phyloP scores from a whole-genome alignment of 345 rosid species.

The Zanthoxylum bungeanum region DNA sequence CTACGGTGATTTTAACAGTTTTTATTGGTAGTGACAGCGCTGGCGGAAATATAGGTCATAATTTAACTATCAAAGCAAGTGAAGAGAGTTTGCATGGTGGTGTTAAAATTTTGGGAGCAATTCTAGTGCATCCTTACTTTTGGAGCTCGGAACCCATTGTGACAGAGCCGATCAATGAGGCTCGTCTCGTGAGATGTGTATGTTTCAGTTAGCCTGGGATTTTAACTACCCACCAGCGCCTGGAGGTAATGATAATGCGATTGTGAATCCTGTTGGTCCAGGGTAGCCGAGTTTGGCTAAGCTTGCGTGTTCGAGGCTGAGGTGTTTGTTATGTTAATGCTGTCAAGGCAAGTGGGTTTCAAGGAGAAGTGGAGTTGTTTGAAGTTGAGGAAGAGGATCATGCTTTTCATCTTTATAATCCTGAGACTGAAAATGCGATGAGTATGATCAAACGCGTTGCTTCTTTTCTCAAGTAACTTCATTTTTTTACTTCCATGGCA shows the following conservation, averaged over 20 bases:
- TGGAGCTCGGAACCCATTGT: constrained; percentile 31
- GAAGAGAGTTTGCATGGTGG: constrained; percentile 8
- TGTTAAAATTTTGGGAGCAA: constrained; percentile 22
- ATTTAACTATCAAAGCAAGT: constrained; percentile 18
- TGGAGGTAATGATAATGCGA: constrained; percentile 22
- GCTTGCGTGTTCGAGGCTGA: constrained; percentile 25
- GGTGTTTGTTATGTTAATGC: constrained; percentile 21
- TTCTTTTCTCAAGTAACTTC: constrained; percentile 19
- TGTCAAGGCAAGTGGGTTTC: constrained; percentile 31
- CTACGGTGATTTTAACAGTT: constrained; percentile 21
- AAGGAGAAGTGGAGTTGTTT: constrained; percentile 29
- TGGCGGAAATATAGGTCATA: constrained; percentile 27
- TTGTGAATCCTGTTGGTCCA: constrained; percentile 19
- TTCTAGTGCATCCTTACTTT: constrained; percentile 29
- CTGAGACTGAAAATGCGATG: constrained; percentile 14
- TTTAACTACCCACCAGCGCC: constrained; percentile 16
- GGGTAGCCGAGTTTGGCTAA: constrained; percentile 27
- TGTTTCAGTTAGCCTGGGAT: neutral
- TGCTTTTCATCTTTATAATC: constrained; percentile 22
- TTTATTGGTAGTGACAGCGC: constrained; percentile 31
- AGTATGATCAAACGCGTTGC: constrained; percentile 18
- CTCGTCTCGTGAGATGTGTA: neutral
- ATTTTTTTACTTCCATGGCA: too few species aligned
- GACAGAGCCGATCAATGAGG: too few species aligned
- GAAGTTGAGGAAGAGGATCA: constrained; percentile 36